Percentiles rank a stretch among this genome's conserved stretches.
Conservation (phyloP, 805 yeast genomes). For the Metschnikowia kunwiensis region DNA sequence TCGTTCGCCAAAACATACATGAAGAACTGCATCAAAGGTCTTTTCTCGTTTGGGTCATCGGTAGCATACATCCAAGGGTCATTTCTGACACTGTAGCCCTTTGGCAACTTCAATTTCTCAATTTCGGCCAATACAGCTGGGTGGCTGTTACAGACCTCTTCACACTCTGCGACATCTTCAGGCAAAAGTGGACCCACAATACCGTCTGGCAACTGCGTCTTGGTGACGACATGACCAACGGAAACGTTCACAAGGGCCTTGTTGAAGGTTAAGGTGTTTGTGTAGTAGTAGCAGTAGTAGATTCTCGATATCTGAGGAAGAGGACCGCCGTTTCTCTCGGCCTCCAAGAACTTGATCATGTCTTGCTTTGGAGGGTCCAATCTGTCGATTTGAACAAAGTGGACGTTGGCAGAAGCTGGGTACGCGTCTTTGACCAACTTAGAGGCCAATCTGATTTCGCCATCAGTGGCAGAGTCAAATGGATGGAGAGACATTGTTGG, state of each 20-base stretch:
- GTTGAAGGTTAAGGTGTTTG: slow-evolving; percentile 51
- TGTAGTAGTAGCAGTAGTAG: slow-evolving; percentile 65
- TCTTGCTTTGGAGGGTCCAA: slow-evolving; percentile 76
- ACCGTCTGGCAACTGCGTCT: slow-evolving; percentile 55
- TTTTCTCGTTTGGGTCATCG: slow-evolving; percentile 56
- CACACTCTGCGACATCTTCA: slow-evolving; percentile 57
- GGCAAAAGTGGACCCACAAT: slow-evolving; percentile 70
- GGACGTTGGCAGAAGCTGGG: slow-evolving; percentile 51
- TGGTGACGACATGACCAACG: slow-evolving; percentile 58
- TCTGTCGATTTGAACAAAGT: slow-evolving; percentile 65
- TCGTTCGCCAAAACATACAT: slow-evolving; percentile 67
- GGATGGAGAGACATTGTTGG: slow-evolving; percentile 40
- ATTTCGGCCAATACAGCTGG: slow-evolving; percentile 63
- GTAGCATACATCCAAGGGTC: slow-evolving; percentile 91
- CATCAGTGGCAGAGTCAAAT: slow-evolving; percentile 56
- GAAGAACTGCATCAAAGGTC: slow-evolving; percentile 68
- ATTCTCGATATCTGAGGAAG: slow-evolving; percentile 66
- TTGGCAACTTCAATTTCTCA: slow-evolving; percentile 63
- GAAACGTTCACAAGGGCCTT: slow-evolving; percentile 71
- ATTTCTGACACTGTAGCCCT: slow-evolving; percentile 50
- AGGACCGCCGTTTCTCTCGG: slow-evolving; percentile 50
- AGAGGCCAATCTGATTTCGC: slow-evolving; percentile 54
- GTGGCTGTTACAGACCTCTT: slow-evolving; percentile 47
- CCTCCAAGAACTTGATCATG: slow-evolving; percentile 63
- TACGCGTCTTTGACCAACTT: slow-evolving; percentile 58